phyloP scores from a whole-genome alignment of 148 eudicot genomes.

The Nepenthes mirabilis region DNA sequence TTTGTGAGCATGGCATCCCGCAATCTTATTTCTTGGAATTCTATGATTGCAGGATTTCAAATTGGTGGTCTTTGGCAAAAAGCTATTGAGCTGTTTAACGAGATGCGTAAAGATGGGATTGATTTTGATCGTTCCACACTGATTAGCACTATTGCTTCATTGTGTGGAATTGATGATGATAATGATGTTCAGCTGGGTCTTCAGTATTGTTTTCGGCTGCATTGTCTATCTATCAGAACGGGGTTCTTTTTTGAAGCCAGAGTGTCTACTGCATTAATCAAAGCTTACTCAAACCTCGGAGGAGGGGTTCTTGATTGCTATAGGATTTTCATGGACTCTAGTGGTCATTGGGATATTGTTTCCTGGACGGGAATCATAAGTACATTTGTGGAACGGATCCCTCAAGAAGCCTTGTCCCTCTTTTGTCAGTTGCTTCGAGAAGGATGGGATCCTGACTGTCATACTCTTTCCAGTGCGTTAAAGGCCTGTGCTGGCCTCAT shows the following conservation, averaged over 20 bases:
- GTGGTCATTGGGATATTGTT: conserved; percentile 28
- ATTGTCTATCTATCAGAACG: conserved; percentile 21
- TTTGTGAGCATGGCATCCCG: conserved; percentile 19
- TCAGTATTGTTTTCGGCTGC: conserved; percentile 26
- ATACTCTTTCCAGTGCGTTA: conserved; percentile 19
- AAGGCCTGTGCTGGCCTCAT: conserved; percentile 47
- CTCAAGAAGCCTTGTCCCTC: conserved; percentile 22
- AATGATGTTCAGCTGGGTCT: conserved; percentile 9
- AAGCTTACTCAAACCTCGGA: conserved; percentile 34
- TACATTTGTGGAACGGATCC: conserved; percentile 22
- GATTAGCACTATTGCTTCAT: conserved; percentile 29
- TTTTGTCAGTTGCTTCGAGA: conserved; percentile 24
- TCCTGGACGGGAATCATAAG: conserved; percentile 39
- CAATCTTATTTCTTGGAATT: conserved; percentile 39
- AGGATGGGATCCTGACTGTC: conserved; percentile 22
- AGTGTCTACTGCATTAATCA: conserved; percentile 32
- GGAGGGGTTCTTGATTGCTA: conserved; percentile 16
- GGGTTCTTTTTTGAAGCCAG: conserved; percentile 25
- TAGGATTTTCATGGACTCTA: conserved; percentile 29
- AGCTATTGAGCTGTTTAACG: conserved; percentile 21
- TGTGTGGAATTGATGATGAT: conserved; percentile 8
- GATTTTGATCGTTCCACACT: conserved; percentile 37
- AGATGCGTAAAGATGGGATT: conserved; percentile 25
- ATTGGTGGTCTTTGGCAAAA: conserved; percentile 17
- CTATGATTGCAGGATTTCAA: conserved; percentile 37